Evolutionary conservation across 2,329 filamentous ascomycete genomes (phyloP).

Genomic region (Xylariaceae sp.): DNA sequence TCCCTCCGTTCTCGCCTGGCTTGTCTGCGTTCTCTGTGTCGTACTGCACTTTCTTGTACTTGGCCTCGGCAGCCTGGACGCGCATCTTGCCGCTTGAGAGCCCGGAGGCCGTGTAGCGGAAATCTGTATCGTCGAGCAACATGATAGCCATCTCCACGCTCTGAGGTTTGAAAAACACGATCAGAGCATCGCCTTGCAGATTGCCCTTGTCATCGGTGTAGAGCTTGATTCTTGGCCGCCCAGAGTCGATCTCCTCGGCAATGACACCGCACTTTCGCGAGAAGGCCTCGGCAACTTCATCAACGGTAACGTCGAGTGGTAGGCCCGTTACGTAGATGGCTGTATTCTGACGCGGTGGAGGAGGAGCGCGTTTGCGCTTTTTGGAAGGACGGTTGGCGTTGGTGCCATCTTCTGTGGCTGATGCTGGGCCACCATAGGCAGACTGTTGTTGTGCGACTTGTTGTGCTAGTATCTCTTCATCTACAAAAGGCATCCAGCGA

Average conservation of each 20-base stretch:
- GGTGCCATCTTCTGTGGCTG: slow-evolving; percentile 33
- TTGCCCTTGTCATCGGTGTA: slow-evolving; percentile 78
- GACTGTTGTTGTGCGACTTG: slow-evolving; percentile 34
- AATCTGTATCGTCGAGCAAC: slow-evolving; percentile 78
- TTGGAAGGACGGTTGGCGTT: slow-evolving; percentile 31
- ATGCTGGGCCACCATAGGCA: slow-evolving; percentile 36
- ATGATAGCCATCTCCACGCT: slow-evolving; percentile 84
- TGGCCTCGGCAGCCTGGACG: slow-evolving; percentile 81
- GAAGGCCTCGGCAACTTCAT: slow-evolving; percentile 82
- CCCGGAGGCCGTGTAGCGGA: slow-evolving; percentile 60
- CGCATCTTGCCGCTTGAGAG: slow-evolving; percentile 64
- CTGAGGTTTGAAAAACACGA: slow-evolving; percentile 93
- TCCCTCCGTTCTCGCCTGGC: slow-evolving; percentile 10
- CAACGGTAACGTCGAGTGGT: slow-evolving; percentile 71
- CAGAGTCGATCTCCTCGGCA: slow-evolving; percentile 88
- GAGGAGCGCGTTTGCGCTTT: slow-evolving; percentile 48
- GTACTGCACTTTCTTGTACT: slow-evolving; percentile 86
- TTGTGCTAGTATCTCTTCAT: slow-evolving; percentile 40
- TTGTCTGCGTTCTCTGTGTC: slow-evolving; percentile 37
- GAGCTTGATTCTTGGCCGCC: slow-evolving; percentile 85
- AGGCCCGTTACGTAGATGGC: slow-evolving; percentile 90
- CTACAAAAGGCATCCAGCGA: slow-evolving; percentile 68
- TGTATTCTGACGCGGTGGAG: slow-evolving; percentile 68
- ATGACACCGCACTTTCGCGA: slow-evolving; percentile 84
- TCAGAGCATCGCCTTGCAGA: slow-evolving; percentile 89